Base-by-base conservation (phyloP, 371 early-diverging fungal species). In the Syncephalastrum monosporum region DNA sequence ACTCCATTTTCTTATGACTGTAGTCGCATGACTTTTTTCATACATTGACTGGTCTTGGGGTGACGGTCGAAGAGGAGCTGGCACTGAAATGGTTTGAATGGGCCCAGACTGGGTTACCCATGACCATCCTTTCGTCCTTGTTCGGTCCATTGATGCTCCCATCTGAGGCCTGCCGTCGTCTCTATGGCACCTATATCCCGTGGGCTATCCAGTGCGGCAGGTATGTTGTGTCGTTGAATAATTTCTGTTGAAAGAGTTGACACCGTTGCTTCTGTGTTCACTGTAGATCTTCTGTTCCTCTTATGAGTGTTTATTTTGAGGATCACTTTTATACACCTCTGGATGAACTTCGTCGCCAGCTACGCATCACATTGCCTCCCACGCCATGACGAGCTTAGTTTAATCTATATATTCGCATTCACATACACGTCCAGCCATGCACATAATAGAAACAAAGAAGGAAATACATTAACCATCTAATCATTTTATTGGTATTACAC, bases 21-120 rank as follows among this genome's bases (percentile, higher is more conserved):
- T 12, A 33, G 38, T 33, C 43, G 24, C 98, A 97, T 60, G 98
- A 98, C 68, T 94, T 97, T 63, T 93, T 88, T 68, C 98, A 98
- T 67, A 84, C 91, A 6, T 64, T 98, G 49, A 87, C 92, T 10
- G 95, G 91, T 13, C 58, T 96, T 24, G 88, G 91, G 6, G 89
- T 91, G 1, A 85, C 91, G 2, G 92, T 97, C 6, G 92, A 93
- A 61, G 95, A 88, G 50, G 98, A 98, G 74, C 72, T 97, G 51
- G 96, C 91, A 3, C 72, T 98, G 42, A 98, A 98, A 74, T 93
- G 92, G 89, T 91, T 96, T 63, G 98, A 98, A 71, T 87, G 89
- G 78, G 83, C 80, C 12, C 97, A 98, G 57, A 90, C 90, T 1
- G 91, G 92, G 1, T 72, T 97, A 47, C 97, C 97, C n/a, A 90